Evolutionary conservation across 2,329 filamentous ascomycete species (phyloP).

Genomic region (Talaromyces sp.): DNA sequence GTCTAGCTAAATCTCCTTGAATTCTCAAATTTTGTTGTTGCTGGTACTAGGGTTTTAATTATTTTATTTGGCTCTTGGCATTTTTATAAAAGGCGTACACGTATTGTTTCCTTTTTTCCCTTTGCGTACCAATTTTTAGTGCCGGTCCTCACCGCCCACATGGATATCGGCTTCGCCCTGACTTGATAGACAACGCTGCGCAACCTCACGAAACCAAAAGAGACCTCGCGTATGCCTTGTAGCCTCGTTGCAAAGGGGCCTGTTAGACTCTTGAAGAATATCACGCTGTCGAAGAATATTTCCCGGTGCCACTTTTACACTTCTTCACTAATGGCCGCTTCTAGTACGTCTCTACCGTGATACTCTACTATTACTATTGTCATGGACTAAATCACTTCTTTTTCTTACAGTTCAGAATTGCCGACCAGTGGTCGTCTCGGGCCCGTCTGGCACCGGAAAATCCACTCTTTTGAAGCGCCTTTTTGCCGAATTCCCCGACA

Average conservation of each 20-base stretch:
- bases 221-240: not conserved
- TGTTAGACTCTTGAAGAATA: not conserved
- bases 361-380: no score
- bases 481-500: slow-evolving; percentile 37
- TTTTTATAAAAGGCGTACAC: not conserved
- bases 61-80: not conserved
- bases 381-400: not conserved
- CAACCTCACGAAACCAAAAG: not conserved
- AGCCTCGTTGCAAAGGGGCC: not conserved
- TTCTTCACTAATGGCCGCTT: slow-evolving; percentile 3
- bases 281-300: not conserved
- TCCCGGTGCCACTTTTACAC: not conserved
- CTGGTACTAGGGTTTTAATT: not conserved
- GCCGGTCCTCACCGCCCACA: not conserved
- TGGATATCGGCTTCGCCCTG: not conserved
- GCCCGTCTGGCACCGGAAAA: slow-evolving; percentile 38
- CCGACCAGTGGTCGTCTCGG: slow-evolving; percentile 37
- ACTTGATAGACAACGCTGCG: not conserved
- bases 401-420: slow-evolving; percentile 9
- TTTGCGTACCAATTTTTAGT: not conserved
- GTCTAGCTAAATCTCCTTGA: slow-evolving; percentile 1
- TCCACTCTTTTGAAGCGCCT: slow-evolving; percentile 38
- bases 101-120: not conserved
- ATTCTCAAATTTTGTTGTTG: not conserved
- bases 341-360: not conserved